These are phyloP conservation scores for Biscogniauxia sp. DNA, from an alignment of 2,329 filamentous ascomycete genomes.

Conservation along the genomic window DNA sequence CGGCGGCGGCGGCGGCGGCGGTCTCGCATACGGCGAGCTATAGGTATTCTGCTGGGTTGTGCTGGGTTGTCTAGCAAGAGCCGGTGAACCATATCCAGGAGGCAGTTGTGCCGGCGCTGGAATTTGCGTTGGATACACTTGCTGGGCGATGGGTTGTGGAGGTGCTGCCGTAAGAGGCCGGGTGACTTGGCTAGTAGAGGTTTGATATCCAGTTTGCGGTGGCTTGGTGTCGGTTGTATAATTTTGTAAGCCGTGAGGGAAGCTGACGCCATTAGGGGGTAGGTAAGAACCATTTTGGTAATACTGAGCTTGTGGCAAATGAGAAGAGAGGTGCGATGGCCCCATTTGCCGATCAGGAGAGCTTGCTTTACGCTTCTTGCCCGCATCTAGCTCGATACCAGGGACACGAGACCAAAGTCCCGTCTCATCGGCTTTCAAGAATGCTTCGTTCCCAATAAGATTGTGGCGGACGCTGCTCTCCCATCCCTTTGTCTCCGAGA, in stretches of 20 bases:
- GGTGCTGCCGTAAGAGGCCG: constrained; percentile 20
- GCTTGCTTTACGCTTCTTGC: constrained; percentile 57
- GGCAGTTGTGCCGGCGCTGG: constrained; percentile 31
- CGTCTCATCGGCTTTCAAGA: constrained; percentile 56
- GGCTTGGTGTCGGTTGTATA: constrained; percentile 24
- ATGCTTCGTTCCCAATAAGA: constrained; percentile 60
- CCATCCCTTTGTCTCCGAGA: constrained; percentile 63
- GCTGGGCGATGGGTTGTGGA: constrained; percentile 24
- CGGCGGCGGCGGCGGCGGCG: constrained; percentile 26
- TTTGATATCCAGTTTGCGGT: constrained; percentile 21
- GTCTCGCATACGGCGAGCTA: constrained; percentile 33
- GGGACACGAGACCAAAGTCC: constrained; percentile 57
- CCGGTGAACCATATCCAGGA: constrained; percentile 21
- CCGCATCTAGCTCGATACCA: constrained; percentile 57
- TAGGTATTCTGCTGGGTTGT: constrained; percentile 31
- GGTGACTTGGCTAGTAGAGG: constrained; percentile 17
- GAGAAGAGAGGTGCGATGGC: constrained; percentile 28
- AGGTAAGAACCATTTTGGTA: constrained; percentile 32
- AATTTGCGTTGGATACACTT: constrained; percentile 24
- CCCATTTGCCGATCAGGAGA: constrained; percentile 47
- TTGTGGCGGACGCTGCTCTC: constrained; percentile 65
- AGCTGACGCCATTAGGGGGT: constrained; percentile 21
- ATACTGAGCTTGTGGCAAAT: constrained; percentile 28
- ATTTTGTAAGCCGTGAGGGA: constrained; percentile 21
- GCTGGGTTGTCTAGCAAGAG: constrained; percentile 24